These are phyloP conservation scores for Ambrosiella cleistominuta DNA, from an alignment of 2,329 filamentous ascomycete species.

Conservation along the genomic window DNA sequence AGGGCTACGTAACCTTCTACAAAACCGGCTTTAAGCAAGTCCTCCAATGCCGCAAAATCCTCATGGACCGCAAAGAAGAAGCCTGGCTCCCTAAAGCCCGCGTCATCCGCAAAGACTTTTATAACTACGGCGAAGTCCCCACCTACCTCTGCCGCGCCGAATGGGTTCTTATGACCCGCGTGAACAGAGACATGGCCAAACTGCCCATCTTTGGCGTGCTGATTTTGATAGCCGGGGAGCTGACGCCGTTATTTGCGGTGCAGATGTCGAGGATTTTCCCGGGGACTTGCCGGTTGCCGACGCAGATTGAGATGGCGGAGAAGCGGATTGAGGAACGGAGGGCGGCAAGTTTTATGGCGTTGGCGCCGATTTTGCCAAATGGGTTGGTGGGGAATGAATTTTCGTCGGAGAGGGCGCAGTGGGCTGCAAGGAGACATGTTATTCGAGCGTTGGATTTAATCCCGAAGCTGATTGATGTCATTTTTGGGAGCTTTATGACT, in stretches of 20 bases:
- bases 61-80: slow-evolving; percentile 17
- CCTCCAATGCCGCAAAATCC: slow-evolving; percentile 43
- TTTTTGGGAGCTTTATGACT: slow-evolving; percentile 31
- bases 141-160: slow-evolving; percentile 39
- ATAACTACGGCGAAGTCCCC: slow-evolving; percentile 49
- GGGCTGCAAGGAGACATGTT: slow-evolving; percentile 21
- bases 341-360: slow-evolving; percentile 28
- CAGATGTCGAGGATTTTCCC: slow-evolving; percentile 56
- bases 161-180: slow-evolving; percentile 52
- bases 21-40: slow-evolving; percentile 66
- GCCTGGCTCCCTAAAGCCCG: slow-evolving; percentile 29
- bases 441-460: slow-evolving; percentile 28
- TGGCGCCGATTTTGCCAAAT: slow-evolving; percentile 20
- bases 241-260: slow-evolving; percentile 65
- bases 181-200: slow-evolving; percentile 54
- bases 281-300: slow-evolving; percentile 64
- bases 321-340: slow-evolving; percentile 30
- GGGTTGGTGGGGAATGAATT: slow-evolving; percentile 18
- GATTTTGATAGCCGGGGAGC: slow-evolving; percentile 64
- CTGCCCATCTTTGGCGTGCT: slow-evolving; percentile 64
- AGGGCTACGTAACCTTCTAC: slow-evolving; percentile 72
- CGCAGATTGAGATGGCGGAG: slow-evolving; percentile 39
- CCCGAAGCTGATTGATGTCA: slow-evolving; percentile 31
- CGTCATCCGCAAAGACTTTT: slow-evolving; percentile 23
- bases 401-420: neutral